Evolutionary conservation across 2,329 filamentous ascomycete genomes (phyloP).

Genomic region (Trichoderma arundinaceum): DNA sequence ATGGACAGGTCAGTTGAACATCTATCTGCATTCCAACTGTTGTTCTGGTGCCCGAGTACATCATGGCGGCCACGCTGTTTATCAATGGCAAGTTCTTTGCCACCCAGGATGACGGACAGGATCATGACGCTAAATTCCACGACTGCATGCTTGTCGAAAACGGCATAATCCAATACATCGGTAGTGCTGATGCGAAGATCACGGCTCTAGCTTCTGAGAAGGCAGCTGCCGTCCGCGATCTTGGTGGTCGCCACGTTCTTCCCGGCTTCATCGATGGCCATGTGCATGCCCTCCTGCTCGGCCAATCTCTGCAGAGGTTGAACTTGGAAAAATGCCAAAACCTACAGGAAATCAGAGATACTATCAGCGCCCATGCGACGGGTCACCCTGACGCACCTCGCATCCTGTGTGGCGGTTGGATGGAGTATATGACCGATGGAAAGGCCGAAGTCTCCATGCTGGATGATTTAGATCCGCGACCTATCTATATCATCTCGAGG

Average conservation of each 20-base stretch:
- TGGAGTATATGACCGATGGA: conserved; percentile 23
- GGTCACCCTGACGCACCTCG: conserved; percentile 8
- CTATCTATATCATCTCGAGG: conserved; percentile 20
- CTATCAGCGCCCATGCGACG: background rate
- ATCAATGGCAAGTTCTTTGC: conserved; percentile 24
- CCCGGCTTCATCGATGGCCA: conserved; percentile 24
- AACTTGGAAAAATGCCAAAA: conserved; percentile 16
- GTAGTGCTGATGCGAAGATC: conserved; percentile 2
- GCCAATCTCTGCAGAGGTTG: conserved; percentile 12
- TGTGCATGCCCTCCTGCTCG: conserved; percentile 21
- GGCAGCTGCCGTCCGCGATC: conserved; percentile 8
- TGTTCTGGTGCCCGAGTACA: background rate
- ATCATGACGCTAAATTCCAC: background rate
- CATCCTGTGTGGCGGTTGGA: conserved; percentile 26
- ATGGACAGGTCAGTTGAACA: background rate
- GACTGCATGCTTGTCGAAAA: conserved; percentile 24
- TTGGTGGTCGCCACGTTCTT: conserved; percentile 13
- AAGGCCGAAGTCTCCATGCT: conserved; percentile 17
- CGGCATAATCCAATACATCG: conserved; percentile 22
- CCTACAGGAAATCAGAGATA: conserved; percentile 15
- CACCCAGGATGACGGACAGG: background rate
- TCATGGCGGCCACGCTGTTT: conserved; percentile 14
- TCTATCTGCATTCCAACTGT: background rate
- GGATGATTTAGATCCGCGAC: conserved; percentile 16
- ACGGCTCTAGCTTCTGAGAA: conserved; percentile 1